Percentiles rank a stretch among this genome's conserved stretches.
Evolutionary conservation across 2,329 filamentous ascomycete genomes (phyloP).

Genomic region (Pyricularia sp.): DNA sequence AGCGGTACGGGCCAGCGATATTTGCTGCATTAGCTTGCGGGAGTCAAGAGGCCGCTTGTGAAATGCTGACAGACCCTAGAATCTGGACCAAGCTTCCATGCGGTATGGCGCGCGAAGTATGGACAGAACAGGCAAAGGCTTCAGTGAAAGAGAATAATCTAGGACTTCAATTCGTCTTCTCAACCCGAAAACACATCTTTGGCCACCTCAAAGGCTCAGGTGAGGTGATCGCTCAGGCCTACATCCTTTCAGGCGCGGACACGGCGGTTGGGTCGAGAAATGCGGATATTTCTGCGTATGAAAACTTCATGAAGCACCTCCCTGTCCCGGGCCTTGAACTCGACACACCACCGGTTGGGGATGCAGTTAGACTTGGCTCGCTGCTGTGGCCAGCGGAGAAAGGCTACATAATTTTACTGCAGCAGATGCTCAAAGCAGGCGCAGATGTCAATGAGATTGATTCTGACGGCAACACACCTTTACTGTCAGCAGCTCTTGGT

Average conservation of each 20-base stretch:
- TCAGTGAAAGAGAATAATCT: not conserved
- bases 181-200: not conserved
- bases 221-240: not conserved
- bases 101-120: not conserved
- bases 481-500: not conserved
- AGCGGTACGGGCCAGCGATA: slow-evolving; percentile 7
- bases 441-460: not conserved
- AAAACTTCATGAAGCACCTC: not conserved
- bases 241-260: not conserved
- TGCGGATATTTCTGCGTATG: not conserved
- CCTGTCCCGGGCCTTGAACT: no score
- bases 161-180: not conserved
- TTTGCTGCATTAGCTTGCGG: slow-evolving; percentile 7
- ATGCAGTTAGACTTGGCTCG: not conserved
- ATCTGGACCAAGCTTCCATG: not conserved
- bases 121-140: not conserved
- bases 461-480: not conserved
- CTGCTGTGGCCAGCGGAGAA: not conserved
- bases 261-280: not conserved
- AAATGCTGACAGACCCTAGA: not conserved
- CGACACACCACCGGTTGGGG: no score
- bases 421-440: slow-evolving; percentile 1
- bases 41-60: slow-evolving; percentile 4
- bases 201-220: not conserved
- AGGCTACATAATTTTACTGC: not conserved